Base-by-base conservation (phyloP, 148 eudicot species). In the Rhododendron williamsianum region DNA sequence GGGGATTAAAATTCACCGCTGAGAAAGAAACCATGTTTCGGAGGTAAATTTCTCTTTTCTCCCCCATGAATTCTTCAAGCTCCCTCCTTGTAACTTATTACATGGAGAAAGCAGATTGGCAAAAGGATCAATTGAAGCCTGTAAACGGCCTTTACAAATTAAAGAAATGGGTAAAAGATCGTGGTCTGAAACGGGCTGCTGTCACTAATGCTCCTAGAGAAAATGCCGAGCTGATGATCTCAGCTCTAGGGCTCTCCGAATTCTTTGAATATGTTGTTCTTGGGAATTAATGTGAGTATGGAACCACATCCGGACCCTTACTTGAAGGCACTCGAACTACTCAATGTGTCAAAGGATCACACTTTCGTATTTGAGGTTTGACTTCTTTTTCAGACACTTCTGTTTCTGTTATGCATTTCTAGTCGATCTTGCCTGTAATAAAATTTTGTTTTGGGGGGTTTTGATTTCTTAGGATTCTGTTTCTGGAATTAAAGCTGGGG, bases 401-500 rank as follows among this genome's bases (percentile, higher is more conserved):
- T 6, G 4, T 12, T 27, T 60, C 41, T 78, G 56, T 46, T n/a
- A 15, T 76, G 76, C 16, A 8, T 63, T 63, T 63, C 69, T 1
- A 23, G 16, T 41, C 30, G 30, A 30, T 30, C 45, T 41, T 41
- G 45, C 33, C 10, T 27, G 21, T 10, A 9, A 27, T 71, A 25
- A 27, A 11, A 9, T 71, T 71, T 27, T 4, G 1, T 48, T 25
- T 79, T 79, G 13, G 51, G 51, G 25, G 10, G 0, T 23, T 23
- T 23, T n/a, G 6, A 54, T 79, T 79, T 15, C 74, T 46, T 78
- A 95, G 99, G 99, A 96, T 88, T 96, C 98, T 60, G 93, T 90
- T 51, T 96, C 99, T 36, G 97, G 99, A 81, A 96, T 94, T 82
- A 94, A 87, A 90, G 99, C 99, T 49, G 99, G 97, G 16, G 96